These are phyloP conservation scores for Kluyveromyces starmeri DNA, from an alignment of 805 yeast species.

Conservation along the genomic window DNA sequence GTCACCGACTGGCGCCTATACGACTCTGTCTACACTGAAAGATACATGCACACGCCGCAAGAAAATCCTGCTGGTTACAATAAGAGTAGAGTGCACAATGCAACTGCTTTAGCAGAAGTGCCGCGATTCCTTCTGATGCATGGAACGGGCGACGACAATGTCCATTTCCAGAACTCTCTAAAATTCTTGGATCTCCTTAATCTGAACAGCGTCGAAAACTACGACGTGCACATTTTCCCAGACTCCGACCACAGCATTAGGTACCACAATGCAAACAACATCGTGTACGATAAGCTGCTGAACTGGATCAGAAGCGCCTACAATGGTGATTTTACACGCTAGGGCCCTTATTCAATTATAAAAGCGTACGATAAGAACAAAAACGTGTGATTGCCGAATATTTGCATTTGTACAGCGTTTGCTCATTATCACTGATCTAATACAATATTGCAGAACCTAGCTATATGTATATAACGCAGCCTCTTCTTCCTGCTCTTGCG, in stretches of 20 bases:
- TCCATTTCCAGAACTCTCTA: conserved; percentile 84
- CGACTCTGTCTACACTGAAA: conserved; percentile 89
- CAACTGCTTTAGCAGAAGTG: conserved; percentile 44
- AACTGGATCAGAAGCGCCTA: conserved; percentile 60
- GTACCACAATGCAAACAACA: conserved; percentile 62
- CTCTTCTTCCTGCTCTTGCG: too few species aligned
- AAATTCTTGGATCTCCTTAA: conserved; percentile 70
- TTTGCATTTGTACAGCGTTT: too few species aligned
- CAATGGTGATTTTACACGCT: conserved; percentile 39
- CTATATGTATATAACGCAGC: too few species aligned
- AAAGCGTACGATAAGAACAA: too few species aligned
- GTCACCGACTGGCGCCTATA: conserved; percentile 91
- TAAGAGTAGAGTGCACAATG: conserved; percentile 46
- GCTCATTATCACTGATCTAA: too few species aligned
- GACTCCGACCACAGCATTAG: conserved; percentile 70
- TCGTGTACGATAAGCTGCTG: conserved; percentile 59
- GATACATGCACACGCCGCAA: conserved; percentile 84
- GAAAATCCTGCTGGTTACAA: conserved; percentile 57
- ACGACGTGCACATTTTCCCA: conserved; percentile 70
- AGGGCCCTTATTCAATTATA: too few species aligned
- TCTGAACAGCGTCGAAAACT: conserved; percentile 68
- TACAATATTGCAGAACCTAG: too few species aligned
- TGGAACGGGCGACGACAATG: conserved; percentile 97
- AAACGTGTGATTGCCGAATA: too few species aligned
- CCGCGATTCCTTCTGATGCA: conserved; percentile 81